These are phyloP conservation scores for Endocalyx cinctus DNA, from an alignment of 2,329 filamentous ascomycete species.

Conservation along the genomic window DNA sequence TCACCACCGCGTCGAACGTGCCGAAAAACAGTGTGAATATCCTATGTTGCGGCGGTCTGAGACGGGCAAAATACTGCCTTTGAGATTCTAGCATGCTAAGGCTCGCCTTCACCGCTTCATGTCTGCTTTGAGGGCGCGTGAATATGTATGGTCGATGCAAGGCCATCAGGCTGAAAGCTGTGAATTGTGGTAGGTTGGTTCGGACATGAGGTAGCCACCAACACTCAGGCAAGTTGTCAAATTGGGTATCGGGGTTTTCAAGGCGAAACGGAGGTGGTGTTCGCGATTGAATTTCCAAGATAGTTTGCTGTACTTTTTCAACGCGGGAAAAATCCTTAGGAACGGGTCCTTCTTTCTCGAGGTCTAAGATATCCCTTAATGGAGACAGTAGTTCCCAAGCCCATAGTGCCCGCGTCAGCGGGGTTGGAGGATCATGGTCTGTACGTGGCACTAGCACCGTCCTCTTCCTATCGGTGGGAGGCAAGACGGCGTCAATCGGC, in stretches of 20 bases:
- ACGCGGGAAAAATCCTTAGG: conserved; percentile 51
- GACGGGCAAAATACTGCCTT: conserved; percentile 41
- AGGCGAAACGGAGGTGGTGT: conserved; percentile 51
- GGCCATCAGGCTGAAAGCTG: conserved; percentile 52
- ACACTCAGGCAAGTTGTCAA: conserved; percentile 49
- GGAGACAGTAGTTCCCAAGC: conserved; percentile 42
- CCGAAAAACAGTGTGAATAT: conserved; percentile 57
- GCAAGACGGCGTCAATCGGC: conserved; percentile 49
- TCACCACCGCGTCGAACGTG: conserved; percentile 59
- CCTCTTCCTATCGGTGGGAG: conserved; percentile 41
- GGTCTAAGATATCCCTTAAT: conserved; percentile 48
- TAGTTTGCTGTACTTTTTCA: conserved; percentile 47
- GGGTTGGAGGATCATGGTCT: conserved; percentile 51
- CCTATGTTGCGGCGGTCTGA: conserved; percentile 48
- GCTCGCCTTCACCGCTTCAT: conserved; percentile 51
- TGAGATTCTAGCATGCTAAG: conserved; percentile 53
- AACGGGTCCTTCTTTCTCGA: conserved; percentile 53
- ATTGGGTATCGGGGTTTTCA: conserved; percentile 52
- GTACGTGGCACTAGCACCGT: conserved; percentile 44
- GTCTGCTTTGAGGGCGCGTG: conserved; percentile 48
- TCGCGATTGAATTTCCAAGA: conserved; percentile 42
- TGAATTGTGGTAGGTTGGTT: conserved; percentile 42
- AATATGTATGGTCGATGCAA: conserved; percentile 61
- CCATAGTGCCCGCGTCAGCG: conserved; percentile 50
- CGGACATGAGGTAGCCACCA: conserved; percentile 47